Evolutionary conservation across 192 early-diverging fungal genomes (phyloP), one percentile per base, ranked within the genome.

Genomic region (Rhizophagus sp.): DNA sequence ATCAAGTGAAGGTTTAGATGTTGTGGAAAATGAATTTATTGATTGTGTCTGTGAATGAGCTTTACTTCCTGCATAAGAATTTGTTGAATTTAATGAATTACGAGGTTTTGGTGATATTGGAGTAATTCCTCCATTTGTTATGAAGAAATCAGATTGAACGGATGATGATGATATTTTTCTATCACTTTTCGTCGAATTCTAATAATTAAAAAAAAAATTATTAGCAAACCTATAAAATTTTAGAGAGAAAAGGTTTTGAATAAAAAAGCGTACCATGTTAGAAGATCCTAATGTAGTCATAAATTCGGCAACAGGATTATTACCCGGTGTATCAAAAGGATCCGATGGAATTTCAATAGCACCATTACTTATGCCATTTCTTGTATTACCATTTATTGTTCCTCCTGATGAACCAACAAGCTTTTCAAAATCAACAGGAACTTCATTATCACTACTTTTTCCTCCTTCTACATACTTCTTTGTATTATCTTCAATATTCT

Each of bases 401-500:
- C 22, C 36, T 39, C 36, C 36, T 4, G 68, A 39, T 19, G 50
- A n/a, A 57, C 73, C 73, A 62, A 75, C 73, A 17, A 75, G 50
- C 27, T 75, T 75, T 22, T 75, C 73, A 62, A 75, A 75, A 75
- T 75, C 73, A 75, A 75, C 49, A 4, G 73, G 41, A 75, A 41
- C 19, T 7, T 17, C 7, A n/a, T 36, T 24, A 50, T 75, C 52
- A 25, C 30, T 62, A 34, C 30, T 52, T 34, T 61, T 75, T 34
- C 73, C 73, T 12, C 73, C 73, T 75, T 75, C 73, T 22, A 36
- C 17, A 22, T 83, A 83, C 22, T 80, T 84, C 61, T 83, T 80
- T 15, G 88, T 88, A 36, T 87, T 88, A 12, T 84, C 87, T 61
- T 91, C 88, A 44, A 88, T 73, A 13, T 83, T 84, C 68, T 87